A percentile compares a stretch with the other conserved stretches of the same genome.
phyloP scores from a whole-genome alignment of 2,329 filamentous ascomycete species.

The Talaromyces marneffei region DNA sequence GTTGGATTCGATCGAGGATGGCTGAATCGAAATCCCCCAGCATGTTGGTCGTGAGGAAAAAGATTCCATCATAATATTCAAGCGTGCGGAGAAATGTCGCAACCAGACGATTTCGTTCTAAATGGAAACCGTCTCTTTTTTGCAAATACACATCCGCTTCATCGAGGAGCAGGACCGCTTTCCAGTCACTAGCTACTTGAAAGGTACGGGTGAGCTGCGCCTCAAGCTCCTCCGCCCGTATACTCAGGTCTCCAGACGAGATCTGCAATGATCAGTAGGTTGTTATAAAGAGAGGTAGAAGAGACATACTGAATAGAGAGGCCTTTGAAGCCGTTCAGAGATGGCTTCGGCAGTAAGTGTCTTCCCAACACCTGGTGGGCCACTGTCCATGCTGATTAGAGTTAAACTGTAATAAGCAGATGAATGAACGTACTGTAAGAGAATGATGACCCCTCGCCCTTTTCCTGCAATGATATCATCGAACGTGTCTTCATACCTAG shows the following conservation, averaged over 20 bases:
- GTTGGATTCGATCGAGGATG: constrained; percentile 13
- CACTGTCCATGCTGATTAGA: constrained; percentile 18
- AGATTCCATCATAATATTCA: constrained; percentile 14
- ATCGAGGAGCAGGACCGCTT: constrained; percentile 17
- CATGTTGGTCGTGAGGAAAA: constrained; percentile 16
- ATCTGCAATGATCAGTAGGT: background rate
- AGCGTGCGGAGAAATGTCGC: constrained; percentile 14
- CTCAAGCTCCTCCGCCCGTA: constrained; percentile 10
- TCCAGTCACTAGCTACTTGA: constrained; percentile 10
- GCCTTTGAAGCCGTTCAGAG: constrained; percentile 47
- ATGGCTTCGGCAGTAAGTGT: constrained; percentile 54
- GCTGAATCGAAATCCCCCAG: constrained; percentile 9
- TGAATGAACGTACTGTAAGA: constrained; percentile 6
- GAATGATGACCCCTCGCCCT: constrained; percentile 5
- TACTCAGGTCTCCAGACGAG: constrained; percentile 11
- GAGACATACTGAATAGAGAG: constrained; percentile 43
- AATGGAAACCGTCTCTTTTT: constrained; percentile 1
- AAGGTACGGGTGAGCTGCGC: constrained; percentile 9
- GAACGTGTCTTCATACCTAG: background rate
- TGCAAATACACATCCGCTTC: constrained; percentile 13
- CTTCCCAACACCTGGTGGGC: constrained; percentile 53
- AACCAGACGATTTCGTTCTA: constrained; percentile 12
- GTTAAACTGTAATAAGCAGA: background rate
- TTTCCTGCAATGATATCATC: constrained; percentile 4
- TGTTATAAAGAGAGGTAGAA: background rate